Percentiles rank a stretch among this genome's conserved stretches.
These are phyloP conservation scores for Saccharum hybrid DNA, from an alignment of 202 grass and related monocot species.

Conservation along the genomic window DNA sequence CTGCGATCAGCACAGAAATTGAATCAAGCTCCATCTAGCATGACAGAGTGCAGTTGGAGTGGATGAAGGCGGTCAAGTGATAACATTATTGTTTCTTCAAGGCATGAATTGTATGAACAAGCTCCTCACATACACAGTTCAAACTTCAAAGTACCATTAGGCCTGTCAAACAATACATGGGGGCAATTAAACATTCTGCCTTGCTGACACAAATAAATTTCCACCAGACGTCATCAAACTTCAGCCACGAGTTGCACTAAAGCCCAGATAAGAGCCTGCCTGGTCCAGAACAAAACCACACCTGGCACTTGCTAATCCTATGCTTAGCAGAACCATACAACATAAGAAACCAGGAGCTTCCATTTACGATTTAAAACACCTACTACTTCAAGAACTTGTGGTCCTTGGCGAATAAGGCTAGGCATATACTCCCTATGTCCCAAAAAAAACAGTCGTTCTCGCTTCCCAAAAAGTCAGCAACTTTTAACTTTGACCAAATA, in stretches of 20 bases:
- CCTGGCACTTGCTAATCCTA: not conserved
- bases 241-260: slow-evolving; percentile 34
- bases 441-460: too few species aligned
- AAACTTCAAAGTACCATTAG: slow-evolving; percentile 29
- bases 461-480: too few species aligned
- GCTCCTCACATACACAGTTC: not conserved
- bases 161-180: not conserved
- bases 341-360: slow-evolving; percentile 11
- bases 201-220: not conserved
- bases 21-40: slow-evolving; percentile 5
- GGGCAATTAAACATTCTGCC: not conserved
- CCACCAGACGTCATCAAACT: slow-evolving; percentile 12
- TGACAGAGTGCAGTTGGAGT: not conserved
- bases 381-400: not conserved
- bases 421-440: not conserved
- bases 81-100: not conserved
- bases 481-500: too few species aligned
- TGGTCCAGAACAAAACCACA: not conserved
- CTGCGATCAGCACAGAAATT: not conserved
- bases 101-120: not conserved
- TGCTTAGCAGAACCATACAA: slow-evolving; percentile 16
- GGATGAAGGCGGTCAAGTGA: not conserved
- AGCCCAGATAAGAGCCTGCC: not conserved
- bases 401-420: slow-evolving; percentile 4
- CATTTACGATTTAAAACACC: not conserved